Base-by-base conservation (phyloP, 2,329 filamentous ascomycete genomes). In the Calycina marina region DNA sequence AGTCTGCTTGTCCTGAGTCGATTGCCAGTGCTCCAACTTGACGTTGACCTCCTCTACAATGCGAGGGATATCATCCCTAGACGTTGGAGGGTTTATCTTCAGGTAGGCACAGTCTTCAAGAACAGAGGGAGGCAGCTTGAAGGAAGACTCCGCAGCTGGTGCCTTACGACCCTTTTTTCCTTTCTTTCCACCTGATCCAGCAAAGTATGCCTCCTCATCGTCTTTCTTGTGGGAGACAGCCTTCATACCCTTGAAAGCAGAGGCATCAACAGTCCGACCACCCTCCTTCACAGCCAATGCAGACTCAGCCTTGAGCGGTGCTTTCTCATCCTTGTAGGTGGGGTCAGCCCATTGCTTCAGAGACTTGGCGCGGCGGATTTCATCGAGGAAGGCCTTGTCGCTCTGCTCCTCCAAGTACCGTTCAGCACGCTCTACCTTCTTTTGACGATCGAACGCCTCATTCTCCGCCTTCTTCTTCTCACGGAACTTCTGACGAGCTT, bases 291-390 rank as follows among this genome's bases (percentile, higher is more conserved):
- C n/a, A 34, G 76, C 73, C 52, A 93, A 79, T 51, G 79, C 77
- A 55, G 76, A 77, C 43, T 75, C 66, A 28, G 63, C 73, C 57
- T 66, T 65, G 40, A 69, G 69, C 38, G 64, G 70, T 62, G 79
- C 82, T 59, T 79, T 82, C 53, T 67, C 64, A 18, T 64, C 58
- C 22, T 63, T 60, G 37, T 72, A 65, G 11, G 63, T 70, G 2
- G 88, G 88, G 56, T 96, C 86, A 46, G 96, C 88, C 68, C 88
- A 88, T 46, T 77, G 76, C 47, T 96, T 81, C 28, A 98, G 67
- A 54, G 76, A 80, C 61, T 90, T 82, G 40, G 84, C 82, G 32
- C 79, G 79, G 49, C 85, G 72, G 51, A 98, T 93, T 63, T 98
- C 85, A 48, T 94, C 84, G 28, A 83, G 68, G 65, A 84, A 98